These are phyloP conservation scores for Suillus americanus DNA, from an alignment of 768 basidiomycete genomes.

Conservation along the genomic window DNA sequence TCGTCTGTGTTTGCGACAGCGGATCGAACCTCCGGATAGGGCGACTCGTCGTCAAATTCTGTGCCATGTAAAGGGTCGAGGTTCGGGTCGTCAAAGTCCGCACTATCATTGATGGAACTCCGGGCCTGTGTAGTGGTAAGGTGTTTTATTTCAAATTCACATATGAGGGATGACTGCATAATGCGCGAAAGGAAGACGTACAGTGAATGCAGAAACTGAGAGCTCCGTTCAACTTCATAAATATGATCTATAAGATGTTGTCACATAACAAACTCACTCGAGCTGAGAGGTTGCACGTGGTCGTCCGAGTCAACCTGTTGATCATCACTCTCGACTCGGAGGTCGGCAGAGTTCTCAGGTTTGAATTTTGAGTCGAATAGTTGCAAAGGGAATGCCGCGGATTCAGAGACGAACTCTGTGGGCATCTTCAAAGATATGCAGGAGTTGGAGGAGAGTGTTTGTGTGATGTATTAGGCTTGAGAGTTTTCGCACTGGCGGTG, in stretches of 20 bases:
- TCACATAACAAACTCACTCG: conserved; percentile 19
- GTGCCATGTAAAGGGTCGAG: conserved; percentile 14
- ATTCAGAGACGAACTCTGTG: conserved; percentile 12
- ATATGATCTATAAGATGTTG: neutral
- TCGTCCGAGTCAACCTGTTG: conserved; percentile 20
- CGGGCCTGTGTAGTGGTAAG: neutral
- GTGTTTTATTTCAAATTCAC: neutral
- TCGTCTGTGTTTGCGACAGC: conserved; percentile 74
- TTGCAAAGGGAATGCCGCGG: conserved; percentile 18
- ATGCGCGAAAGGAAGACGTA: conserved; percentile 11
- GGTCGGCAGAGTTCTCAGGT: conserved; percentile 12
- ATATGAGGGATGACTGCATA: neutral
- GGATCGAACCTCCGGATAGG: conserved; percentile 72
- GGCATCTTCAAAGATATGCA: conserved; percentile 18
- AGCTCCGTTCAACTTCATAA: neutral
- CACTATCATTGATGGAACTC: conserved; percentile 7
- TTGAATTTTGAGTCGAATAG: conserved; percentile 10
- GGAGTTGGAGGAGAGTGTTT: conserved; percentile 9
- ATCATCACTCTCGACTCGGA: conserved; percentile 14
- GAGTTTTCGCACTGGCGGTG: conserved; percentile 11
- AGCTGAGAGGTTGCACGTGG: conserved; percentile 14
- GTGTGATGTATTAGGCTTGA: conserved; percentile 12
- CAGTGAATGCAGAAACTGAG: conserved; percentile 19
- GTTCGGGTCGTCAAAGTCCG: conserved; percentile 27
- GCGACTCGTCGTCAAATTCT: conserved; percentile 57